These are phyloP conservation scores for Gnomoniopsis sp. DNA, from an alignment of 2,329 filamentous ascomycete species.

Conservation along the genomic window DNA sequence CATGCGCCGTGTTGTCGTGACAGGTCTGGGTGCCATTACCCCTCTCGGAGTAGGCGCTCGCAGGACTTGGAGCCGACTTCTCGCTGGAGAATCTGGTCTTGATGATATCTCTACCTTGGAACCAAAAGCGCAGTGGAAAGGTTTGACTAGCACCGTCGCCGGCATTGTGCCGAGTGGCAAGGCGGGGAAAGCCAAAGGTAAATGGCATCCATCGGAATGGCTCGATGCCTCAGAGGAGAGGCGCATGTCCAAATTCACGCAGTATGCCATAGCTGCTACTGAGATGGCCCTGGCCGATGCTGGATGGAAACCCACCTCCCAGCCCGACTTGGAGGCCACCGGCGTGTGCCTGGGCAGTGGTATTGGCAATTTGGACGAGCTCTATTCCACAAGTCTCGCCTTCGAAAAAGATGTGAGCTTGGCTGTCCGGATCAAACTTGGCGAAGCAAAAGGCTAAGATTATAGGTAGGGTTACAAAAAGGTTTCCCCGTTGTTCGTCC, in stretches of 20 bases:
- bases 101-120: slow-evolving; percentile 64
- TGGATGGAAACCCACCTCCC: slow-evolving; percentile 62
- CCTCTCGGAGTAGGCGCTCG: slow-evolving; percentile 78
- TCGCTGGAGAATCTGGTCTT: slow-evolving; percentile 78
- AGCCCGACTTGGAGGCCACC: slow-evolving; percentile 68
- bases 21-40: slow-evolving; percentile 76
- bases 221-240: slow-evolving; percentile 54
- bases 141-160: slow-evolving; percentile 80
- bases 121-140: slow-evolving; percentile 57
- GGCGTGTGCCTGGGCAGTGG: slow-evolving; percentile 93
- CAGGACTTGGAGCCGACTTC: slow-evolving; percentile 74
- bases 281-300: slow-evolving; percentile 85
- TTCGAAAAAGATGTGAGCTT: slow-evolving; percentile 67
- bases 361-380: slow-evolving; percentile 89
- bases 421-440: slow-evolving; percentile 4
- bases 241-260: slow-evolving; percentile 86
- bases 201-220: slow-evolving; percentile 54
- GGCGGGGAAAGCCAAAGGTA: slow-evolving; percentile 34
- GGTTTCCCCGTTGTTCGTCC: slow-evolving; percentile 90
- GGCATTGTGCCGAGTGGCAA: slow-evolving; percentile 65
- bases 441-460: slow-evolving; percentile 16
- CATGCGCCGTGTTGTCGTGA: slow-evolving; percentile 77
- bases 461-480: slow-evolving; percentile 76
- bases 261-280: slow-evolving; percentile 84
- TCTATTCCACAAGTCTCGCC: slow-evolving; percentile 77